These are phyloP conservation scores for Fusarium nematophilum DNA, from an alignment of 2,329 filamentous ascomycete genomes.

Conservation along the genomic window DNA sequence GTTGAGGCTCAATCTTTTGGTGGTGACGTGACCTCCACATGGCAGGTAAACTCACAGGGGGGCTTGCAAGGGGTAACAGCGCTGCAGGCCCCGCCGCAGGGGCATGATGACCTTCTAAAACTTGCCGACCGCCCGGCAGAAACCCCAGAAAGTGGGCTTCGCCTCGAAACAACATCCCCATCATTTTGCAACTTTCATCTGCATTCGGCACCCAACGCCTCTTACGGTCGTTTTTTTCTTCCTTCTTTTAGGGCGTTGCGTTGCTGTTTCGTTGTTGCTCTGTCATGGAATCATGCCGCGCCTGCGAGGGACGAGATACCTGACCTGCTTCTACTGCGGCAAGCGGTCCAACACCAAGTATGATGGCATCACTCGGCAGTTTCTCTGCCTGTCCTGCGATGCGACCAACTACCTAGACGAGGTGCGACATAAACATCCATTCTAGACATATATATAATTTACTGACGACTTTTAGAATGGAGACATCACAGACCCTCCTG, in stretches of 20 bases:
- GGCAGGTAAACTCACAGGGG: constrained; percentile 17
- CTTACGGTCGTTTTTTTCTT: background rate
- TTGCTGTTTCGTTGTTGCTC: background rate
- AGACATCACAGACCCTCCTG: constrained; percentile 88
- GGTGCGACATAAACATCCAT: constrained; percentile 56
- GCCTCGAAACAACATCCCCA: constrained; percentile 30
- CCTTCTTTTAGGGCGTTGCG: background rate
- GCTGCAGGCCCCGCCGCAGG: constrained; percentile 21
- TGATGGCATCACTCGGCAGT: constrained; percentile 70
- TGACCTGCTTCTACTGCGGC: constrained; percentile 89
- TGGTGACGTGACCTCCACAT: constrained; percentile 28
- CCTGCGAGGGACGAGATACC: constrained; percentile 54
- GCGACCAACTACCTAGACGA: constrained; percentile 91
- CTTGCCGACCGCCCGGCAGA: constrained; percentile 51
- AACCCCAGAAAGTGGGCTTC: constrained; percentile 39
- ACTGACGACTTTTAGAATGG: constrained; percentile 70
- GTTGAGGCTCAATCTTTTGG: constrained; percentile 12
- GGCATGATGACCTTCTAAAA: constrained; percentile 20
- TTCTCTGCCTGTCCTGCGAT: constrained; percentile 82
- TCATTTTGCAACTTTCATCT: constrained; percentile 23
- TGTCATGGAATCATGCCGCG: constrained; percentile 54
- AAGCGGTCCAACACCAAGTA: constrained; percentile 70
- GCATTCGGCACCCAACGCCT: constrained; percentile 20
- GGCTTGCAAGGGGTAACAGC: constrained; percentile 19
- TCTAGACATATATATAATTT: background rate